Evolutionary conservation across 2,329 filamentous ascomycete species (phyloP).

Genomic region (Colletotrichum cereale): DNA sequence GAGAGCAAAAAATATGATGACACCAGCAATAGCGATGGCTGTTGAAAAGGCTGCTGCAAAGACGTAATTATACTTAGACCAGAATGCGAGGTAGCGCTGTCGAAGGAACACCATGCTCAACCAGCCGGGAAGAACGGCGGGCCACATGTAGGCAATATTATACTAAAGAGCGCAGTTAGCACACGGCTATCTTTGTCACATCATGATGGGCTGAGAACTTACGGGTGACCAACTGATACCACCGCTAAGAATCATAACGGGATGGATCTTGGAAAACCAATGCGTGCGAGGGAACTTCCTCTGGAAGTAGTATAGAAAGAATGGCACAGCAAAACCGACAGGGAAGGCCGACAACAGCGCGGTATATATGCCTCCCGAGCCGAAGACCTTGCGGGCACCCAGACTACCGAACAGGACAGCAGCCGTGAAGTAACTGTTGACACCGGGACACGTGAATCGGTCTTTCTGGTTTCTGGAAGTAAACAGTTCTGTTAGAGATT

Average conservation of each 20-base stretch:
- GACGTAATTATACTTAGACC: slow-evolving; percentile 55
- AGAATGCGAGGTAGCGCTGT: slow-evolving; percentile 51
- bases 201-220: not conserved
- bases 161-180: slow-evolving; percentile 40
- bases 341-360: slow-evolving; percentile 52
- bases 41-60: slow-evolving; percentile 48
- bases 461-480: slow-evolving; percentile 39
- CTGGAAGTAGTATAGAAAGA: slow-evolving; percentile 50
- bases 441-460: slow-evolving; percentile 47
- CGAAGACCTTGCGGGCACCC: slow-evolving; percentile 54
- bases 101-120: slow-evolving; percentile 58
- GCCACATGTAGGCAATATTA: slow-evolving; percentile 59
- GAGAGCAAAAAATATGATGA: slow-evolving; percentile 49
- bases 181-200: not conserved
- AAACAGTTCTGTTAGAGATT: not conserved
- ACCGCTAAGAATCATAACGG: slow-evolving; percentile 53
- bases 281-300: slow-evolving; percentile 49
- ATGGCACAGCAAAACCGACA: slow-evolving; percentile 50
- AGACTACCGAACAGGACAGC: slow-evolving; percentile 57
- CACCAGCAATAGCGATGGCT: slow-evolving; percentile 48
- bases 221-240: slow-evolving; percentile 50
- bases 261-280: slow-evolving; percentile 55
- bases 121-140: slow-evolving; percentile 57
- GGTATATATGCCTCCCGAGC: slow-evolving; percentile 52
- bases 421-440: slow-evolving; percentile 53